Base-by-base conservation (phyloP, 2,329 filamentous ascomycete genomes). In the Hymenoscyphus occultus region DNA sequence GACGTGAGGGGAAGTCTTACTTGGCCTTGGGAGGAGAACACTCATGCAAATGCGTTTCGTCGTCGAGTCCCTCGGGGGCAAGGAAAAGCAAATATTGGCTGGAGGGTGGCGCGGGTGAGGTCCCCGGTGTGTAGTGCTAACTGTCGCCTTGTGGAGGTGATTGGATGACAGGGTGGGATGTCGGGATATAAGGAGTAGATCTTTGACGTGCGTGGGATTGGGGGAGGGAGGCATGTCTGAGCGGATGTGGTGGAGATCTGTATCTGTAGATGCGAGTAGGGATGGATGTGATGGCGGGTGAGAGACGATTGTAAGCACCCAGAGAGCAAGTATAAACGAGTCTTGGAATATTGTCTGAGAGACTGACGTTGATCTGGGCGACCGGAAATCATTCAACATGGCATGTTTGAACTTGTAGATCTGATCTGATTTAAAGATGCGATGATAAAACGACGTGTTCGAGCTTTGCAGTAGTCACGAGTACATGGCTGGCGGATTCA, bases 111-210 rank as follows among this genome's bases (percentile, higher is more conserved):
- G 48, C 48, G 48, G 48, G 48, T 28, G 35, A 54, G 48, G 48
- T 54, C 48, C 19, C 48, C 48, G 48, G 48, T 13, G 48, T 54
- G 48, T 13, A 28, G 48, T 54, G 48, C 13, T 54, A 22, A 54
- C 9, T 12, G 48, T 19, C 48, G 9, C 5, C 13, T 54, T 28
- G 48, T n/a, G 19, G 19, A 54, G 48, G 48, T 54, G 22, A 54
- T 54, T 54, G 48, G 48, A 22, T 28, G 48, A 54, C 19, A 22
- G 48, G 19, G 48, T 54, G 9, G 48, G 48, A 35, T 54, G 22
- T 54, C 48, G n/a, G 48, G 48, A 54, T 31, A 54, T 54, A 31
- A 54, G 48, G 48, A 54, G 48, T 22, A 54, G 48, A 54, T 54
- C 48, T 28, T 54, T 28, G 48, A 54, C 48, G n/a, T 54, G 48